phyloP scores from a whole-genome alignment of 176 grass and related monocot genomes.

The Thinopyrum elongatum region DNA sequence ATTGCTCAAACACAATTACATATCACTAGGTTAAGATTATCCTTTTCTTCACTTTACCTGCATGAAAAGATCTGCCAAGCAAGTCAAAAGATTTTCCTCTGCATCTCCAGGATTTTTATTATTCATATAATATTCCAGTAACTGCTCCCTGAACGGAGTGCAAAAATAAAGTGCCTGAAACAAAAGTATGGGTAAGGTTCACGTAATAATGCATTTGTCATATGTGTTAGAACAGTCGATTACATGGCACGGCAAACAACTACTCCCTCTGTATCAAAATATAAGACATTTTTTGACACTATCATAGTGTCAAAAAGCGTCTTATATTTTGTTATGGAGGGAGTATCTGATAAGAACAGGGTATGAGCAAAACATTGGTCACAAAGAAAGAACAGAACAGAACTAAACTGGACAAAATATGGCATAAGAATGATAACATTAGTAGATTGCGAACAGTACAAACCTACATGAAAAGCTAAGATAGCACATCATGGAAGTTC shows the following conservation, averaged over 20 bases:
- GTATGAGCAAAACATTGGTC: neutral
- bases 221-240: neutral
- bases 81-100: conserved; percentile 93
- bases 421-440: neutral
- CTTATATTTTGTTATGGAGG: no score
- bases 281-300: no score
- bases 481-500: neutral
- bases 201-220: conserved; percentile 15
- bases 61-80: conserved; percentile 93
- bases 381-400: neutral
- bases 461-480: neutral
- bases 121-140: conserved; percentile 78
- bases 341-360: neutral
- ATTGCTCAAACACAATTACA: neutral
- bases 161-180: conserved; percentile 97
- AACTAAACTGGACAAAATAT: neutral
- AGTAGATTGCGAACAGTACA: neutral
- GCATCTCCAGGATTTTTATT: conserved; percentile 67
- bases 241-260: neutral
- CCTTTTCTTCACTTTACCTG: conserved; percentile 62
- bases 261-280: no score
- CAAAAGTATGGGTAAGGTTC: conserved; percentile 33
- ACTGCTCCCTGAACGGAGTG: conserved; percentile 82
- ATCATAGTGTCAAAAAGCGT: no score
- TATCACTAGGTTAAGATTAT: neutral